Conservation (phyloP, 2,329 filamentous ascomycete species). For the Paraconiothyrium brasiliense region DNA sequence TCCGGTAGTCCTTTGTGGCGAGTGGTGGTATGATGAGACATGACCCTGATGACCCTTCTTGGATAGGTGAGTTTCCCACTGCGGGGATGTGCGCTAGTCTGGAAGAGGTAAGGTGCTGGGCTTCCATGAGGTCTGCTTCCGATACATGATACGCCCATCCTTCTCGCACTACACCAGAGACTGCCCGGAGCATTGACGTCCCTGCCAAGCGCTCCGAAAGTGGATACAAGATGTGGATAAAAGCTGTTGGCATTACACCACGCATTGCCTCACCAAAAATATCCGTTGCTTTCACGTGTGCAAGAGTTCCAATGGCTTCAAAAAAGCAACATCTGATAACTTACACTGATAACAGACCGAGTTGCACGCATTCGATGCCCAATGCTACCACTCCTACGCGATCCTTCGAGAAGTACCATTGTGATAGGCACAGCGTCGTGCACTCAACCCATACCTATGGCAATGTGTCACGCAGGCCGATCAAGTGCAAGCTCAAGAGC, state of each 20-base stretch:
- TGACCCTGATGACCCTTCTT: conserved; percentile 2
- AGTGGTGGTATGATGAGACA: neutral
- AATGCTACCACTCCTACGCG: too few relatives aligned
- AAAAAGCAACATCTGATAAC: too few relatives aligned
- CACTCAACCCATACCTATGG: too few relatives aligned
- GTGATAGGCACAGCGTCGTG: too few relatives aligned
- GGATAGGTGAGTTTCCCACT: conserved; percentile 7
- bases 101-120: neutral
- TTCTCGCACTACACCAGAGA: neutral
- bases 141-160: conserved; percentile 6
- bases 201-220: neutral
- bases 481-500: too few relatives aligned
- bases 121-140: conserved; percentile 9
- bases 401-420: too few relatives aligned
- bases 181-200: neutral
- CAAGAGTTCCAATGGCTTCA: too few relatives aligned
- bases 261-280: neutral
- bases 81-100: conserved; percentile 10
- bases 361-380: too few relatives aligned
- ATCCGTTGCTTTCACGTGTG: too few relatives aligned
- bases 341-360: too few relatives aligned
- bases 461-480: too few relatives aligned
- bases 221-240: neutral
- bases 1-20: conserved; percentile 17
- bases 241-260: neutral